Evolutionary conservation across 1,284 basidiomycete species (phyloP).

Genomic region (Sporisorium scitamineum): DNA sequence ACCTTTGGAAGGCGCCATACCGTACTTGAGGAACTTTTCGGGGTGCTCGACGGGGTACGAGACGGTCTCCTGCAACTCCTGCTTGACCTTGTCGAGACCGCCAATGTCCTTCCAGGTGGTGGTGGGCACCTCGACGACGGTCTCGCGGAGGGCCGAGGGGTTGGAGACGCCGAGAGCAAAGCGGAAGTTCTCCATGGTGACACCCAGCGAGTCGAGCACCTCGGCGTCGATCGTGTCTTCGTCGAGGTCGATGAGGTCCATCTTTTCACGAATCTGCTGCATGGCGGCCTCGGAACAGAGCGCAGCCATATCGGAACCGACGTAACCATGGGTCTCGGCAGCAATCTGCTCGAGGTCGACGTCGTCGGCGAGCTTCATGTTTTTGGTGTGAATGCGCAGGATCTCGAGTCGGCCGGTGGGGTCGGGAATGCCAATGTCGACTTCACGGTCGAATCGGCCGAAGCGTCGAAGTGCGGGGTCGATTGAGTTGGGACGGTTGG

Average conservation of each 20-base stretch:
- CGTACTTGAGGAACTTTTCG: slow-evolving; percentile 99
- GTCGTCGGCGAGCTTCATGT: slow-evolving; percentile 99
- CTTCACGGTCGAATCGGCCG: slow-evolving; percentile 98
- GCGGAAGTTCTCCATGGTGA: slow-evolving; percentile 99
- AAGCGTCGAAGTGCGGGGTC: slow-evolving; percentile 97
- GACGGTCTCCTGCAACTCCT: slow-evolving; percentile 98
- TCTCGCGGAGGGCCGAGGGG: slow-evolving; percentile 96
- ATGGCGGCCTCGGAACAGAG: slow-evolving; percentile 97
- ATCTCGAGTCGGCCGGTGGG: slow-evolving; percentile 98
- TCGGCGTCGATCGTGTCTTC: slow-evolving; percentile 94
- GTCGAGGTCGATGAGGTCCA: slow-evolving; percentile 86
- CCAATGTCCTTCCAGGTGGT: slow-evolving; percentile 99
- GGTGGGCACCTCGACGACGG: slow-evolving; percentile 93
- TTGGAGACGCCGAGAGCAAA: slow-evolving; percentile 93
- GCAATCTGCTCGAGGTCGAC: slow-evolving; percentile 97
- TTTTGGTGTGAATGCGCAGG: slow-evolving; percentile 98
- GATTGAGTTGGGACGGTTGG: slow-evolving; percentile 98
- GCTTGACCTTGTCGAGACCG: slow-evolving; percentile 99
- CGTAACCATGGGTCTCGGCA: slow-evolving; percentile 98
- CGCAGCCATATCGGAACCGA: slow-evolving; percentile 96
- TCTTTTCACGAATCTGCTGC: slow-evolving; percentile 99
- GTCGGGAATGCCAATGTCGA: slow-evolving; percentile 99
- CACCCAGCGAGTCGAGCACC: slow-evolving; percentile 92
- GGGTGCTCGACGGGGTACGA: slow-evolving; percentile 99
- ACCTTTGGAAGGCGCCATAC: slow-evolving; percentile 99